phyloP scores from a whole-genome alignment of 768 basidiomycete genomes.

The Leccinum boreale region DNA sequence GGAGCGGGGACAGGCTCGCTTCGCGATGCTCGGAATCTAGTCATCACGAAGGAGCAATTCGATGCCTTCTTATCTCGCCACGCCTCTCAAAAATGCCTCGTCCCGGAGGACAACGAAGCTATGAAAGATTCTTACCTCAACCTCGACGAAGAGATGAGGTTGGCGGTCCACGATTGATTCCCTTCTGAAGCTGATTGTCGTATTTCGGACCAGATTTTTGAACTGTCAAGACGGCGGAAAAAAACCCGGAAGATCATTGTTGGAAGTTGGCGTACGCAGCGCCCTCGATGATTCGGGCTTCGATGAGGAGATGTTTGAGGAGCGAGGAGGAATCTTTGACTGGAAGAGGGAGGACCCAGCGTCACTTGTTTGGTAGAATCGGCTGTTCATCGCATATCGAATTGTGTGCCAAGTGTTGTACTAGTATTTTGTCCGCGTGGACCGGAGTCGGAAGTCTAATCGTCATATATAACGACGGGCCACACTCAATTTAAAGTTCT shows the following conservation, averaged over 20 bases:
- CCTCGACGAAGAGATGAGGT: conserved; percentile 40
- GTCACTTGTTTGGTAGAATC: conserved; percentile 2
- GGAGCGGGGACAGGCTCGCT: conserved; percentile 29
- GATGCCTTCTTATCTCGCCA: conserved; percentile 36
- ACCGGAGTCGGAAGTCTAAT: not conserved
- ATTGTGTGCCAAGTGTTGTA: not conserved
- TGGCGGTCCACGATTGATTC: not conserved
- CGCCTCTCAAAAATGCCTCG: conserved; percentile 27
- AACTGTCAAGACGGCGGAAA: conserved; percentile 36
- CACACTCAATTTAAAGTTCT: not conserved
- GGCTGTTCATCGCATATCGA: not conserved
- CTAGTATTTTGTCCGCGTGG: not conserved
- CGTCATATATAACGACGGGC: not conserved
- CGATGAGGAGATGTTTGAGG: conserved; percentile 29
- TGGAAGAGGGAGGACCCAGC: conserved; percentile 26
- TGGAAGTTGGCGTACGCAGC: conserved; percentile 33
- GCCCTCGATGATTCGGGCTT: conserved; percentile 36
- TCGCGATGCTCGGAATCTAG: conserved; percentile 34
- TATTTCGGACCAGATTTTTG: conserved; percentile 25
- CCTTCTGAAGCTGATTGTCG: not conserved
- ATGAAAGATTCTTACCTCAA: conserved; percentile 41
- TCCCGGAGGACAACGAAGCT: conserved; percentile 37
- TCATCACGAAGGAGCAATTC: conserved; percentile 35
- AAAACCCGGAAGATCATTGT: conserved; percentile 23
- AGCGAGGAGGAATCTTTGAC: conserved; percentile 35